Conservation (phyloP, 2,329 filamentous ascomycete genomes). For the Ceratocystis cacaofunesta region DNA sequence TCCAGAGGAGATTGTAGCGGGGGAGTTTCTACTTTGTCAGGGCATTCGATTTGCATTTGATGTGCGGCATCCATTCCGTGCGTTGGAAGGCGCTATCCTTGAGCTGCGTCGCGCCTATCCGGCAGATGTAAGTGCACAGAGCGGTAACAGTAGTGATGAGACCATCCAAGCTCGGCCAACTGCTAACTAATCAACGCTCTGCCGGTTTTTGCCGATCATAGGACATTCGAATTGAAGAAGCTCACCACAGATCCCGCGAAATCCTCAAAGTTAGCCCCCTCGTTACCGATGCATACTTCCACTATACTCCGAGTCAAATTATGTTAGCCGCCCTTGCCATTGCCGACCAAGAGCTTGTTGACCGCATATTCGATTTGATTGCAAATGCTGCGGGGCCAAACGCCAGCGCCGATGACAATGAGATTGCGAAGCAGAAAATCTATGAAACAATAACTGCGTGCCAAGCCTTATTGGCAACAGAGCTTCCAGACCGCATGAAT, state of each 20-base stretch:
- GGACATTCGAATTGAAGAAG: constrained; percentile 36
- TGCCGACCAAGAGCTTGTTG: constrained; percentile 51
- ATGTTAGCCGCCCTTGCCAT: constrained; percentile 69
- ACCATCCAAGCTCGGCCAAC: not conserved
- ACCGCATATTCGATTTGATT: constrained; percentile 21
- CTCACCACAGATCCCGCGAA: constrained; percentile 58
- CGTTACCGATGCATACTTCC: constrained; percentile 90
- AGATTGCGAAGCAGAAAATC: constrained; percentile 32
- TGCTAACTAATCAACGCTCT: not conserved
- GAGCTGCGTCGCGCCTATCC: constrained; percentile 57
- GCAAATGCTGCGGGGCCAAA: constrained; percentile 24
- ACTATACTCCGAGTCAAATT: constrained; percentile 88
- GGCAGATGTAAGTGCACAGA: constrained; percentile 32
- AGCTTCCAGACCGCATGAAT: constrained; percentile 40
- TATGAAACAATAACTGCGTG: constrained; percentile 36
- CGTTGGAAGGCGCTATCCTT: constrained; percentile 72
- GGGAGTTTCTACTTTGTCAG: constrained; percentile 86
- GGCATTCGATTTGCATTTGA: constrained; percentile 88
- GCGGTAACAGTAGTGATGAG: not conserved
- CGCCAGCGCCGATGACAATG: constrained; percentile 21
- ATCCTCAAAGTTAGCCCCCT: constrained; percentile 66
- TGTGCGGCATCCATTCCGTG: constrained; percentile 77
- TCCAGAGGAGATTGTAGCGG: constrained; percentile 69
- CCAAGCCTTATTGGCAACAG: constrained; percentile 38
- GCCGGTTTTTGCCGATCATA: constrained; percentile 4